phyloP scores from a whole-genome alignment of 352 stramenopile genomes.

The Phytopythium litorale region DNA sequence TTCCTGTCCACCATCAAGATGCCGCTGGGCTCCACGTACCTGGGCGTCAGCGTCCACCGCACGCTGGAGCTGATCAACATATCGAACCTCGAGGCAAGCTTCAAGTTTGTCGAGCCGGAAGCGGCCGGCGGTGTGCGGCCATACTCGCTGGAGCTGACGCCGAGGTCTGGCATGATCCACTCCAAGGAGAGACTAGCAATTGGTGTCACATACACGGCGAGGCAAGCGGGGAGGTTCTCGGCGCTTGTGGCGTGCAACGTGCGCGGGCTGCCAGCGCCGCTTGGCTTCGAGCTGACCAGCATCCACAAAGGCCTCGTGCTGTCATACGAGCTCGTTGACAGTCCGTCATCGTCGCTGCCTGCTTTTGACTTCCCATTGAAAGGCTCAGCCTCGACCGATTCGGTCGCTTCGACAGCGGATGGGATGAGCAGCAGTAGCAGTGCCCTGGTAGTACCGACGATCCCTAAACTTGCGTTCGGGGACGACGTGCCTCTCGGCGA shows the following conservation, averaged over 20 bases:
- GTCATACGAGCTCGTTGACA: conserved; percentile 57
- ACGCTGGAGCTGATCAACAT: conserved; percentile 68
- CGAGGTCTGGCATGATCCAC: conserved; percentile 37
- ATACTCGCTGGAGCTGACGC: conserved; percentile 41
- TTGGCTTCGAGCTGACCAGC: conserved; percentile 63
- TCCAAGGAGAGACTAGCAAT: conserved; percentile 62
- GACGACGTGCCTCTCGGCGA: conserved; percentile 55
- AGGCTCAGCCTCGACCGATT: conserved; percentile 14
- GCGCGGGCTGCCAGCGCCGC: conserved; percentile 40
- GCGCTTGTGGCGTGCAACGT: conserved; percentile 64
- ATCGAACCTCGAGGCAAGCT: conserved; percentile 69
- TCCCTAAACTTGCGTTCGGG: conserved; percentile 63
- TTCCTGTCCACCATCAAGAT: conserved; percentile 54
- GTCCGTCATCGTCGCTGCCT: not conserved
- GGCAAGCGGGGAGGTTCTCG: conserved; percentile 42
- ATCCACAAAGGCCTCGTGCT: conserved; percentile 76
- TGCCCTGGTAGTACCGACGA: not conserved
- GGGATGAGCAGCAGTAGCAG: not conserved
- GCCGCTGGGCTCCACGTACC: conserved; percentile 57
- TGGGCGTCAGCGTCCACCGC: conserved; percentile 45
- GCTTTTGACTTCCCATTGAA: not conserved
- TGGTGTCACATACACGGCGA: conserved; percentile 51
- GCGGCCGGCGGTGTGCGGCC: conserved; percentile 21
- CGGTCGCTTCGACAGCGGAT: not conserved
- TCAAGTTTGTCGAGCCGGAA: conserved; percentile 74